Conservation (phyloP, 1,139 yeast genomes). For the Kluyveromyces marxianus region DNA sequence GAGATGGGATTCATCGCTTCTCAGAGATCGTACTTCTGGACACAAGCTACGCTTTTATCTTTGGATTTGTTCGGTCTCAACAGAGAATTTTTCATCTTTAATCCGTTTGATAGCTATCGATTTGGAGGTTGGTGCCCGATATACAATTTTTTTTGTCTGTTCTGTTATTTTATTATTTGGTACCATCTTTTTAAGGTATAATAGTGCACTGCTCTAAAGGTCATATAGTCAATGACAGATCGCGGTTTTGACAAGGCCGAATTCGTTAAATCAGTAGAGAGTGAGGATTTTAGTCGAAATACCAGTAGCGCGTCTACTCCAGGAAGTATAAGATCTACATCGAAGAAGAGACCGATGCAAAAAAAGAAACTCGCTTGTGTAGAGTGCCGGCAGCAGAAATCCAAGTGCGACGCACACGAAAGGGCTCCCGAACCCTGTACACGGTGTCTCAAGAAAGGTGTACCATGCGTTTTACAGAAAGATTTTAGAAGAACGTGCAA, state of each 20-base stretch:
- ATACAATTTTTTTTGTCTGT: too few species aligned
- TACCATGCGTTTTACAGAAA: slow-evolving; percentile 64
- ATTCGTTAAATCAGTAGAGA: background rate
- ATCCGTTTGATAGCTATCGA: too few species aligned
- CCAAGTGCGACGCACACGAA: slow-evolving; percentile 81
- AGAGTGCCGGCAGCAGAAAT: slow-evolving; percentile 92
- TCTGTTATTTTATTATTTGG: too few species aligned
- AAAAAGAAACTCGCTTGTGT: slow-evolving; percentile 70
- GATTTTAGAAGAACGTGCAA: slow-evolving; percentile 86
- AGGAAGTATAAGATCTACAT: background rate
- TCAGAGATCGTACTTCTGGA: too few species aligned
- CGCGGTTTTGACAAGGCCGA: background rate
- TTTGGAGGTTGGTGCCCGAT: too few species aligned
- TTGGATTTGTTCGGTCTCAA: too few species aligned
- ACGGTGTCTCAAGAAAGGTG: slow-evolving; percentile 63
- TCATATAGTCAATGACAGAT: background rate
- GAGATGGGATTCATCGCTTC: too few species aligned
- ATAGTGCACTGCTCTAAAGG: too few species aligned
- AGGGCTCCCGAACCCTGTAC: slow-evolving; percentile 76
- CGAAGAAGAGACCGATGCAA: slow-evolving; percentile 4
- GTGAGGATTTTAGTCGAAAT: background rate
- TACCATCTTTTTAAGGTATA: too few species aligned
- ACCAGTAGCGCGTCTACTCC: slow-evolving; percentile 1
- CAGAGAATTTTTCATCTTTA: too few species aligned
- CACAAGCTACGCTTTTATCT: too few species aligned